Evolutionary conservation across 2,329 filamentous ascomycete genomes (phyloP).

Genomic region (Xylariaceae sp.): DNA sequence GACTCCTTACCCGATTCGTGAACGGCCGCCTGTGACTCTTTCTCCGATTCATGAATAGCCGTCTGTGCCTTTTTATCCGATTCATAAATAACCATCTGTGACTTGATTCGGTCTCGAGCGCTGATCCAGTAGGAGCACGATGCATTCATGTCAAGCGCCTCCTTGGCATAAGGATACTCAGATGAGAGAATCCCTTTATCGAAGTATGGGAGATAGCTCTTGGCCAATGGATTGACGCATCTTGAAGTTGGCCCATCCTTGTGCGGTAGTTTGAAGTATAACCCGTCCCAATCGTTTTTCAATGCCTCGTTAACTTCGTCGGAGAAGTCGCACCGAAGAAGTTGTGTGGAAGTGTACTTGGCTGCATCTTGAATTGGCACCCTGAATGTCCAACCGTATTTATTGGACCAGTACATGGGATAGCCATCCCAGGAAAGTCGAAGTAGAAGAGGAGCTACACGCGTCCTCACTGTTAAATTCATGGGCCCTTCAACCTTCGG

Average conservation of each 20-base stretch:
- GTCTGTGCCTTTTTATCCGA: slow-evolving; percentile 46
- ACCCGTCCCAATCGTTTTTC: slow-evolving; percentile 59
- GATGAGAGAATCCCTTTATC: slow-evolving; percentile 85
- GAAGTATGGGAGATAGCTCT: slow-evolving; percentile 85
- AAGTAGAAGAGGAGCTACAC: slow-evolving; percentile 80
- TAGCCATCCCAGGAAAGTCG: slow-evolving; percentile 84
- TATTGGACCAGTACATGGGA: slow-evolving; percentile 89
- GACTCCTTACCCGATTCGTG: slow-evolving; percentile 63
- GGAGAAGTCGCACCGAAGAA: slow-evolving; percentile 69
- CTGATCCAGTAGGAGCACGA: slow-evolving; percentile 99
- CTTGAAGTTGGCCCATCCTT: slow-evolving; percentile 86
- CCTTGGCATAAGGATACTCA: slow-evolving; percentile 84
- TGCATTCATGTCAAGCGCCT: slow-evolving; percentile 96
- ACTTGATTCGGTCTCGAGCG: slow-evolving; percentile 84
- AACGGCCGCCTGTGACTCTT: slow-evolving; percentile 85
- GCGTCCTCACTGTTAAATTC: slow-evolving; percentile 76
- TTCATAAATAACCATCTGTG: slow-evolving; percentile 91
- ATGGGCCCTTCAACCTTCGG: slow-evolving; percentile 64
- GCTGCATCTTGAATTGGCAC: slow-evolving; percentile 60
- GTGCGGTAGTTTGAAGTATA: slow-evolving; percentile 92
- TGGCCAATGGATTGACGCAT: slow-evolving; percentile 84
- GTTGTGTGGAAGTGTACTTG: slow-evolving; percentile 66
- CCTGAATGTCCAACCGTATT: slow-evolving; percentile 87
- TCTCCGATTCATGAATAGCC: slow-evolving; percentile 65
- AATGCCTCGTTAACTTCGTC: slow-evolving; percentile 67